A percentile compares a stretch with the other conserved stretches of the same genome.
Evolutionary conservation across 1,139 yeast genomes (phyloP).

Genomic region (Suhomyces yuchorum): DNA sequence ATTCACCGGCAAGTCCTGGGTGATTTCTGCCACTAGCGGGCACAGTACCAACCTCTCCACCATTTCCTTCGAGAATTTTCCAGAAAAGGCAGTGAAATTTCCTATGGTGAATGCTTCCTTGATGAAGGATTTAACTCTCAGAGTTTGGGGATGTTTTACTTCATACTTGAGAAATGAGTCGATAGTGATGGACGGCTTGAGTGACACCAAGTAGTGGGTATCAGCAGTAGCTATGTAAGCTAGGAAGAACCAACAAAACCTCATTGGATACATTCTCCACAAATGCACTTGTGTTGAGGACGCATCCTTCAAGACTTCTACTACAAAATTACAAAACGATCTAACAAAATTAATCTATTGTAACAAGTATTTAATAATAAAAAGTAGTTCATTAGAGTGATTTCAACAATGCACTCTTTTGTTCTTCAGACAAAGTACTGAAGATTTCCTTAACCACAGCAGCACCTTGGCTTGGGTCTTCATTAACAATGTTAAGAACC

Average conservation of each 20-base stretch:
- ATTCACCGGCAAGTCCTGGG: constrained; percentile 56
- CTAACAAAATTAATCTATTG: not conserved
- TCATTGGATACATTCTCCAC: not conserved
- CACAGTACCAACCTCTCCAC: constrained; percentile 50
- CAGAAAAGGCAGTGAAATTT: constrained; percentile 63
- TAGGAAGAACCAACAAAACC: not conserved
- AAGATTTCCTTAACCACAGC: constrained; percentile 64
- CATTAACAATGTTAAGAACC: constrained; percentile 60
- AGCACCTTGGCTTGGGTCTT: constrained; percentile 56
- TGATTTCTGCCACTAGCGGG: constrained; percentile 57
- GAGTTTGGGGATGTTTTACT: constrained; percentile 30
- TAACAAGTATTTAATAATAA: not conserved
- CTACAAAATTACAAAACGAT: not conserved
- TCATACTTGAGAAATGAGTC: constrained; percentile 46
- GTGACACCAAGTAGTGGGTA: constrained; percentile 16
- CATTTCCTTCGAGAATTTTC: constrained; percentile 53
- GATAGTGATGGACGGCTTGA: constrained; percentile 24
- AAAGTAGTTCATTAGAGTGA: constrained; percentile 24
- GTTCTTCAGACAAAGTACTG: constrained; percentile 58
- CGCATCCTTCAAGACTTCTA: too few species aligned
- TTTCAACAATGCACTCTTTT: constrained; percentile 53
- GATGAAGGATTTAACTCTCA: constrained; percentile 47
- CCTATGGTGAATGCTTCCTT: constrained; percentile 57
- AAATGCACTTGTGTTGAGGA: not conserved
- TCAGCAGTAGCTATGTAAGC: constrained; percentile 1